phyloP scores from a whole-genome alignment of 2,329 filamentous ascomycete genomes.

The Sordariomycetes sp. region DNA sequence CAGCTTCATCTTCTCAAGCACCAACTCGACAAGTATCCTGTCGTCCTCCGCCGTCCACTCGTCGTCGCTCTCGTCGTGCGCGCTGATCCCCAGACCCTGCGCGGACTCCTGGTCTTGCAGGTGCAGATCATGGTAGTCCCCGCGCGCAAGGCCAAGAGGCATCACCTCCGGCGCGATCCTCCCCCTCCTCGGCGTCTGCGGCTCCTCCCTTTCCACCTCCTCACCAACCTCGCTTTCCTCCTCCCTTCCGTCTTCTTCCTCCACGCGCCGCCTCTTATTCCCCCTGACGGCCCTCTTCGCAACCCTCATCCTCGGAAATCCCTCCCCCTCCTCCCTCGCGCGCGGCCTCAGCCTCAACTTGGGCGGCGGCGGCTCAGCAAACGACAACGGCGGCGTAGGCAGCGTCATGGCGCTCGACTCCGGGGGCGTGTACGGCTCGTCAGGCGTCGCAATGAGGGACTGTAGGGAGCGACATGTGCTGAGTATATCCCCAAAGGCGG shows the following conservation, averaged over 20 bases:
- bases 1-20: slow-evolving; percentile 52
- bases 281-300: slow-evolving; percentile 7
- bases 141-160: slow-evolving; percentile 43
- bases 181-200: slow-evolving; percentile 44
- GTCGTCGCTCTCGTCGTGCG: slow-evolving; percentile 18
- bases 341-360: slow-evolving; percentile 13
- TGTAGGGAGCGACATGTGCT: slow-evolving; percentile 48
- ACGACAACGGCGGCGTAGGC: slow-evolving; percentile 1
- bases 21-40: slow-evolving; percentile 51
- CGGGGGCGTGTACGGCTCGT: slow-evolving; percentile 12
- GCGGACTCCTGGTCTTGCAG: slow-evolving; percentile 11
- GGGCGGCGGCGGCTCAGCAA: slow-evolving; percentile 34
- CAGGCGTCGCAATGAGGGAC: slow-evolving; percentile 32
- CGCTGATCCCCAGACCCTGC: slow-evolving; percentile 16
- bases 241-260: neutral
- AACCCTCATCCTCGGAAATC: slow-evolving; percentile 15
- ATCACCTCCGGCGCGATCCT: slow-evolving; percentile 47
- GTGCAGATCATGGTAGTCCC: slow-evolving; percentile 42
- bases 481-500: slow-evolving; percentile 29
- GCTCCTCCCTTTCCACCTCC: slow-evolving; percentile 10
- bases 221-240: slow-evolving; percentile 21
- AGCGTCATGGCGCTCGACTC: slow-evolving; percentile 6
- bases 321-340: slow-evolving; percentile 25
- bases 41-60: slow-evolving; percentile 52
- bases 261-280: slow-evolving; percentile 2